Evolutionary conservation across 169 alveolate genomes (phyloP).

Genomic region (Besnoitia besnoiti): DNA sequence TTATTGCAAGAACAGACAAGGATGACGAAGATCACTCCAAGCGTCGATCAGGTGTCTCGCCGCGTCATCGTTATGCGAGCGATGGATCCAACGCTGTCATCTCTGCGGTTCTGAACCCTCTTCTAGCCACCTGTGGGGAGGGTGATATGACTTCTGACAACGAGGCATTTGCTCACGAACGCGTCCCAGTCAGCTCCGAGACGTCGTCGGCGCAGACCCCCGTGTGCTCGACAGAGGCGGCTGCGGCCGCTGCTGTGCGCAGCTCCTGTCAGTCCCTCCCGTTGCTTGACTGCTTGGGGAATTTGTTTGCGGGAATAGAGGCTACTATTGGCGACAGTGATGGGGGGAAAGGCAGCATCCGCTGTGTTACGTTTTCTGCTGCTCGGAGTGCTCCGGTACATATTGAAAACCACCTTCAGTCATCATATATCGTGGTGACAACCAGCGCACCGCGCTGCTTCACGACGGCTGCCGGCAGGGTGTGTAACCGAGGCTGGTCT

Average conservation of each 20-base stretch:
- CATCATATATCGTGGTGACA: background rate
- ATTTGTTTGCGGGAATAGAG: slow-evolving; percentile 18
- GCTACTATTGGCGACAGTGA: background rate
- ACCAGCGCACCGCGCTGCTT: slow-evolving; percentile 9
- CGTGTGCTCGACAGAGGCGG: slow-evolving; percentile 4
- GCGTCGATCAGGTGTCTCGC: background rate
- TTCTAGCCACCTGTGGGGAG: background rate
- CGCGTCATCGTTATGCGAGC: background rate
- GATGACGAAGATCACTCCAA: background rate
- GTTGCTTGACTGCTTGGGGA: slow-evolving; percentile 9
- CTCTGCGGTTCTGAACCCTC: background rate
- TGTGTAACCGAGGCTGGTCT: background rate
- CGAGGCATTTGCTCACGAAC: background rate
- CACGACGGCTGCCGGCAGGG: background rate
- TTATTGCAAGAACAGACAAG: background rate
- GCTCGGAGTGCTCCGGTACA: slow-evolving; percentile 26
- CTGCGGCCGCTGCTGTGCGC: slow-evolving; percentile 20
- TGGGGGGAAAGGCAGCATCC: background rate
- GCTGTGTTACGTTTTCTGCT: background rate
- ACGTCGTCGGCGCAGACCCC: background rate
- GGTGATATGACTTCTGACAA: background rate
- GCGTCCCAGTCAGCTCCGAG: too few species aligned
- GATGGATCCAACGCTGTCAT: background rate
- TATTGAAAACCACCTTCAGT: slow-evolving; percentile 7
- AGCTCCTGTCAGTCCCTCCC: slow-evolving; percentile 23